These are phyloP conservation scores for Helminthosporium solani DNA, from an alignment of 2,329 filamentous ascomycete species.

Conservation along the genomic window DNA sequence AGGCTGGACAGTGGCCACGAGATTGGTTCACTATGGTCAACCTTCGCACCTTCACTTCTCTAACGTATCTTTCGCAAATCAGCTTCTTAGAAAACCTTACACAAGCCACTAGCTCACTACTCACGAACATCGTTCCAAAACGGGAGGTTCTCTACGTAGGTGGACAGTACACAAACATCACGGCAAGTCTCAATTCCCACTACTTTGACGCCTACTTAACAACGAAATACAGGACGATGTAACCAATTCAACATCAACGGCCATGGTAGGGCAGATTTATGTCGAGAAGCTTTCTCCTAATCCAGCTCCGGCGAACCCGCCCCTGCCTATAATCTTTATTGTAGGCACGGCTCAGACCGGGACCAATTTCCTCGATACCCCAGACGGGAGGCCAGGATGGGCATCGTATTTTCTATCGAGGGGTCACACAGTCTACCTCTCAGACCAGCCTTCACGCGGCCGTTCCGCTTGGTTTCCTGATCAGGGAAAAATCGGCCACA, in stretches of 20 bases:
- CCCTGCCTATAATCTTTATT: slow-evolving; percentile 31
- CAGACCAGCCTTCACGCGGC: slow-evolving; percentile 50
- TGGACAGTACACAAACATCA: slow-evolving; percentile 15
- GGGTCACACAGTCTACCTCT: slow-evolving; percentile 52
- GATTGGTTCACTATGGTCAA: slow-evolving; percentile 10
- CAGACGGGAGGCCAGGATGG: slow-evolving; percentile 53
- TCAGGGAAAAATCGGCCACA: slow-evolving; percentile 20
- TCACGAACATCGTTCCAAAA: slow-evolving; percentile 12
- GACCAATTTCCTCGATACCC: slow-evolving; percentile 46
- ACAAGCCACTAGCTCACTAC: slow-evolving; percentile 10
- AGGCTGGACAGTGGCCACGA: neutral
- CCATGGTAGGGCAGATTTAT: slow-evolving; percentile 27
- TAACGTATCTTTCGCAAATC: slow-evolving; percentile 10
- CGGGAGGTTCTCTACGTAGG: slow-evolving; percentile 19
- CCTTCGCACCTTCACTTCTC: slow-evolving; percentile 10
- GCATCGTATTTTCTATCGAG: slow-evolving; percentile 49
- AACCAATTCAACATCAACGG: slow-evolving; percentile 5
- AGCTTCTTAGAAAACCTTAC: slow-evolving; percentile 9
- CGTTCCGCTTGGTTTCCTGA: slow-evolving; percentile 47
- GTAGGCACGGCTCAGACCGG: slow-evolving; percentile 30
- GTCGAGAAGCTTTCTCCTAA: slow-evolving; percentile 28
- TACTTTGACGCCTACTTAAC: neutral
- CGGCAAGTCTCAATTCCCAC: slow-evolving; percentile 5
- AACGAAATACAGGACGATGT: slow-evolving; percentile 5
- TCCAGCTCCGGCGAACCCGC: slow-evolving; percentile 7